Conservation (phyloP, 2,329 filamentous ascomycete species). For the Colletotrichum brevisporum region DNA sequence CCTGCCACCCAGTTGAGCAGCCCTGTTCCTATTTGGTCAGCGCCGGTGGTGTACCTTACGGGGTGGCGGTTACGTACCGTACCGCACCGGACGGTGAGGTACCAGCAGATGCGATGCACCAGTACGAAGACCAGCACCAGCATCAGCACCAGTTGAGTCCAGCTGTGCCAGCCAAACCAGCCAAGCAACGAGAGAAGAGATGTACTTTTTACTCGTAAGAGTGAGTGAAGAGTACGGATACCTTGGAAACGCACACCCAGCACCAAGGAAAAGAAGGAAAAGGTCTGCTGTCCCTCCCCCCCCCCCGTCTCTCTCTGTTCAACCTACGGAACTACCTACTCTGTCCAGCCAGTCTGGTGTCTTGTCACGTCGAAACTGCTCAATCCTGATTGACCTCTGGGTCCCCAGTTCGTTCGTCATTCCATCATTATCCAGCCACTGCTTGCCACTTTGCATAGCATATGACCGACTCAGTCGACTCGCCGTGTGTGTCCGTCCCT, state of each 20-base stretch:
- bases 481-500: conserved; percentile 22
- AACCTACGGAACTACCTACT: no score
- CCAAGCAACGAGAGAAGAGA: conserved; percentile 24
- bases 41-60: conserved; percentile 3
- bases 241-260: not conserved
- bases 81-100: conserved; percentile 7
- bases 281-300: conserved; percentile 16
- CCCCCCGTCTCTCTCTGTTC: not conserved
- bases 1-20: conserved; percentile 34
- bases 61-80: conserved; percentile 21
- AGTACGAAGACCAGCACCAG: not conserved
- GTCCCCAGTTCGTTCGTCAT: conserved; percentile 11
- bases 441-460: conserved; percentile 38
- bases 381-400: conserved; percentile 27
- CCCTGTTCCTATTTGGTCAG: conserved; percentile 20
- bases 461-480: conserved; percentile 7
- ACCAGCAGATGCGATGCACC: conserved; percentile 26
- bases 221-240: no score
- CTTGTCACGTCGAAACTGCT: not conserved
- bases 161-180: not conserved
- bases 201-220: no score
- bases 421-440: conserved; percentile 30
- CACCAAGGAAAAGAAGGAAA: conserved; percentile 25
- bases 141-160: no score
- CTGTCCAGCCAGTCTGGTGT: conserved; percentile 11